Evolutionary conservation across 495 filamentous ascomycete species (phyloP), one percentile per base, ranked within the genome.

Genomic region (Xanthoparmelia taractica): DNA sequence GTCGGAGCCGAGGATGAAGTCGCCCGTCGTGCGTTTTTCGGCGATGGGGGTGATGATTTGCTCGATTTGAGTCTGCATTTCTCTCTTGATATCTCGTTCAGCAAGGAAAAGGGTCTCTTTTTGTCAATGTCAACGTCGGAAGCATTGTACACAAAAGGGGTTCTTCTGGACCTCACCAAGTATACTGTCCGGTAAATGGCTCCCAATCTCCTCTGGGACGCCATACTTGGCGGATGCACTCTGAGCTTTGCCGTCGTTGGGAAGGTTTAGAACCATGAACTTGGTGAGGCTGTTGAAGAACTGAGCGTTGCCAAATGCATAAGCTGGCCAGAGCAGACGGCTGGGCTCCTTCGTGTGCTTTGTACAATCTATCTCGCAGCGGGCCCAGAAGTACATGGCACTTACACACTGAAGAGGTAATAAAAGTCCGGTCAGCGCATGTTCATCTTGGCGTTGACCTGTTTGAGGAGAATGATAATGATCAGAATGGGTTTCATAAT

Each of bases 281-380:
- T 62, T 62, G 13, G 34, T 56, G 11, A 62, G 37, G 37, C 36
- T 43, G 34, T 52, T 56, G n/a, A 62, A 62, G 47, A 45, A 45
- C 2, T 43, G 36, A 8, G 60, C 50, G 10, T 56, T 18, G 33
- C 41, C 37, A 31, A 62, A 62, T 8, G 27, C 48, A 20, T 62
- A 62, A 55, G 60, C 50, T 38, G 50, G 37, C 60, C 60, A 62
- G 31, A 56, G 60, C 60, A 62, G 38, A 20, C 37, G 60, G 37
- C 48, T 55, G 15, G 36, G 18, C 6, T 56, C 60, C 27, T 56
- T 55, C 5, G 34, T 61, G 25, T 40, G 12, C 4, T 56, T 62
- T 17, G 54, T 40, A 2, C 37, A 31, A 12, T 55, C 7, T 18
- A 56, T 56, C 29, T 62, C 36, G 17, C 47, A 33, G 5, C 33